Conservation (phyloP, 148 eudicot species). For the Fallopia convolvulus region DNA sequence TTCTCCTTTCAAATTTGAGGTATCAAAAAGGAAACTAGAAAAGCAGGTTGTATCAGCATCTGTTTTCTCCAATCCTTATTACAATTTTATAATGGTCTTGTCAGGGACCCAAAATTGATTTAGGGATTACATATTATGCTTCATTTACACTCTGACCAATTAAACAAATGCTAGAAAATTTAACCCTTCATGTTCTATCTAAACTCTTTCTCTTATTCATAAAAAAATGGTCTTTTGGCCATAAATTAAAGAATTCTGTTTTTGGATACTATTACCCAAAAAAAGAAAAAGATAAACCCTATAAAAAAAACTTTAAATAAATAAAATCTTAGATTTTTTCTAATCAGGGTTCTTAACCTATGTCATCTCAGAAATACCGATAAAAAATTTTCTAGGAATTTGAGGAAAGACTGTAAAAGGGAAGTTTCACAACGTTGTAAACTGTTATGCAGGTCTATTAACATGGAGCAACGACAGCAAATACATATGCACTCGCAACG, state of each 20-base stretch:
- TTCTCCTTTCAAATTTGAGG: neutral
- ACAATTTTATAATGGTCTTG: neutral
- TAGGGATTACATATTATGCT: neutral
- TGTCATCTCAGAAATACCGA: no score
- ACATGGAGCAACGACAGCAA: constrained; percentile 92
- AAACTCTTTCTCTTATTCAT: no score
- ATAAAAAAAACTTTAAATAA: no score
- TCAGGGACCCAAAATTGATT: neutral
- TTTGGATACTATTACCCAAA: no score
- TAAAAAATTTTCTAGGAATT: neutral
- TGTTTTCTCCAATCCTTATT: neutral
- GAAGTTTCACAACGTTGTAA: no score
- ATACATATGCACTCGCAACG: constrained; percentile 82
- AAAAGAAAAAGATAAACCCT: no score
- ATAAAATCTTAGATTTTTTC: no score
- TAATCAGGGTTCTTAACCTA: neutral
- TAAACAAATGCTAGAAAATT: neutral
- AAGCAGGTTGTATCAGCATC: neutral
- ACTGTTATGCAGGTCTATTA: constrained; percentile 58
- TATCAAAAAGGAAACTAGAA: neutral
- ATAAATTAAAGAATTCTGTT: no score
- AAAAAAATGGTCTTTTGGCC: no score
- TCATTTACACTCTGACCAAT: neutral
- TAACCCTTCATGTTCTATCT: neutral
- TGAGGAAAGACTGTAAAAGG: no score